Percentiles rank a stretch among this genome's conserved stretches.
Evolutionary conservation across 2,329 filamentous ascomycete genomes (phyloP).

Genomic region (Aspergillus persii): DNA sequence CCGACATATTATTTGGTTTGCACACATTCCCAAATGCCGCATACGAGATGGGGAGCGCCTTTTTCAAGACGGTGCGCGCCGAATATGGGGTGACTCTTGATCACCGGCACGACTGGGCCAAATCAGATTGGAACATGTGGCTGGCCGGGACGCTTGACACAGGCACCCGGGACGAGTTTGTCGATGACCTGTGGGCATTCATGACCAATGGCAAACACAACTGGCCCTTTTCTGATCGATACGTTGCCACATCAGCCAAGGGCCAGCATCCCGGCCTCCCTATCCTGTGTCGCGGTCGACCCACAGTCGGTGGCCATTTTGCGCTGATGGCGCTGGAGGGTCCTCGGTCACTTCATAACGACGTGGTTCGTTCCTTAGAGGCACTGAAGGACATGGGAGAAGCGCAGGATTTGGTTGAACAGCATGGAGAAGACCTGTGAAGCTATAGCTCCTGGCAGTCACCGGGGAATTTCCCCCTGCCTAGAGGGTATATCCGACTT

Average conservation of each 20-base stretch:
- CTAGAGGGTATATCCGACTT: neutral
- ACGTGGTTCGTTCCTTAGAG: conserved; percentile 9
- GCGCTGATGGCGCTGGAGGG: conserved; percentile 40
- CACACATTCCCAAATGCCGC: conserved; percentile 36
- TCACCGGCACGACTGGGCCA: conserved; percentile 40
- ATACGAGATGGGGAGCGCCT: conserved; percentile 36
- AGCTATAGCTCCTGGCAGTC: neutral
- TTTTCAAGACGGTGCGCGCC: conserved; percentile 36
- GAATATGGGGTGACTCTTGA: conserved; percentile 43
- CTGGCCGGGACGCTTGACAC: conserved; percentile 34
- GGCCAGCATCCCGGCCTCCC: conserved; percentile 31
- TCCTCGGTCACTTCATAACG: conserved; percentile 20
- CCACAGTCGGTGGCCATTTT: conserved; percentile 46
- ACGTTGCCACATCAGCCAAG: conserved; percentile 34
- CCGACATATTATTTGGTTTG: conserved; percentile 40
- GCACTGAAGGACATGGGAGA: neutral
- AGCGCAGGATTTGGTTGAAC: neutral
- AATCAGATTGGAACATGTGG: conserved; percentile 48
- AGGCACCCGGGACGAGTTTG: conserved; percentile 32
- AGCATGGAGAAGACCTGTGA: conserved; percentile 18
- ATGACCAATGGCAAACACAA: conserved; percentile 44
- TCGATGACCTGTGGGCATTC: conserved; percentile 43
- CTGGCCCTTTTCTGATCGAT: conserved; percentile 47
- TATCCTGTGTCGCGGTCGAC: conserved; percentile 38
- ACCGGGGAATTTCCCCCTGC: neutral